Evolutionary conservation across 2,329 filamentous ascomycete species (phyloP), one percentile per base, ranked within the genome.

Genomic region (Colletotrichum sp.): DNA sequence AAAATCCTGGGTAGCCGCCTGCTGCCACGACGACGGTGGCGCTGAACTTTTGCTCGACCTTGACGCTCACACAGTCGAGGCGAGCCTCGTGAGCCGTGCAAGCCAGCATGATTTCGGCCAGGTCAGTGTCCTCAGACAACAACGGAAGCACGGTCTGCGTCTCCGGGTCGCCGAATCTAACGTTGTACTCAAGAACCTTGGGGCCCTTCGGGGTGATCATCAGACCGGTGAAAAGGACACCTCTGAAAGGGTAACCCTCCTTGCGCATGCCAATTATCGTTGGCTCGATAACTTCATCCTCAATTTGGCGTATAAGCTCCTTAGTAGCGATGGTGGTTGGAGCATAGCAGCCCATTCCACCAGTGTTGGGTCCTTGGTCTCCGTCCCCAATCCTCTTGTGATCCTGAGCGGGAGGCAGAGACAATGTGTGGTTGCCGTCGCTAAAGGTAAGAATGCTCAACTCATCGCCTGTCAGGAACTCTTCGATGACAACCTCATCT

Each of bases 121-220:
- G 89, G 84, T 98, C 96, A 13, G 93, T 94, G 75, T 96, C 92
- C 52, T 89, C 84, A 48, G 90, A 93, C 80, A 98, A 88, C 21
- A 98, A 87, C 4, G 94, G 92, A 16, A 98, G 87, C 26, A 97
- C 88, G 3, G 93, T 96, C 85, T 98, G 95, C 0, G 94, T 96
- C 84, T 98, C 95, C 2, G 95, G 95, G 80, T 98, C 95, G 55
- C 95, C 95, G 81, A 97, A 97, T 68, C 95, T 92, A 43, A 96
- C 95, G 80, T 98, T 98, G 87, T 98, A 98, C 84, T 98, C 95
- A 63, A 98, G 89, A 8, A 94, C 92, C 83, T 94, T 95, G 12
- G 95, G 92, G 1, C 95, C 95, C 55, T 88, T 83, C 78, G 92
- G 90, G 18, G 94, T 96, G 85, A 98, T 93, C 95, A 98, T 98